Conservation (phyloP, 2,329 filamentous ascomycete genomes). For the Colletotrichum sojae region DNA sequence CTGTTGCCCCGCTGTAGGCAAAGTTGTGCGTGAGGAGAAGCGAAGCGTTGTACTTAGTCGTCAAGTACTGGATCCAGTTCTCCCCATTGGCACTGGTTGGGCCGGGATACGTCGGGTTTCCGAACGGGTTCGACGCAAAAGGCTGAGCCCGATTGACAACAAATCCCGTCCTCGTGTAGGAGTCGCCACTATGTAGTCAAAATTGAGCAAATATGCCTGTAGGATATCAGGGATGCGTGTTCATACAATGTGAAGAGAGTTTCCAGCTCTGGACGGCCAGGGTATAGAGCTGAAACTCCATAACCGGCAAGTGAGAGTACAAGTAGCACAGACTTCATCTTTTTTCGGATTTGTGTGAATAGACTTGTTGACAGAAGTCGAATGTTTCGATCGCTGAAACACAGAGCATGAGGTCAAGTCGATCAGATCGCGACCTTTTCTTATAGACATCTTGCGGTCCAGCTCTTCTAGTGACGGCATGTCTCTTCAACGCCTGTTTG, state of each 20-base stretch:
- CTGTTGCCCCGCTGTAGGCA: constrained; percentile 1
- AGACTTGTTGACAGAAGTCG: background rate
- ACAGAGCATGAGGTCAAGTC: too few relatives aligned
- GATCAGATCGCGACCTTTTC: too few relatives aligned
- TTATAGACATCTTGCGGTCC: too few relatives aligned
- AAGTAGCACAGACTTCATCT: background rate
- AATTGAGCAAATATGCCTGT: background rate
- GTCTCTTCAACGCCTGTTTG: too few relatives aligned
- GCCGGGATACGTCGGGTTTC: constrained; percentile 62
- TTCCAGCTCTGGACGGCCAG: background rate
- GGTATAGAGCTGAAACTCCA: background rate
- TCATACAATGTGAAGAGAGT: constrained; percentile 17
- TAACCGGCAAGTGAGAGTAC: background rate
- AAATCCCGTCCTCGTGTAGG: constrained; percentile 52
- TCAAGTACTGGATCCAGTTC: constrained; percentile 69
- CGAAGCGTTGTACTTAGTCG: constrained; percentile 42
- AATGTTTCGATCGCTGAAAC: too few relatives aligned
- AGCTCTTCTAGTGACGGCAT: too few relatives aligned
- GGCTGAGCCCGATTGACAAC: constrained; percentile 55
- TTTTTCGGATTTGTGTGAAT: background rate
- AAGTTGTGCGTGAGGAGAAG: constrained; percentile 9
- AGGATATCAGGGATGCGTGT: accelerated
- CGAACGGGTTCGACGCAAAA: constrained; percentile 51
- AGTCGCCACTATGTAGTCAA: constrained; percentile 62
- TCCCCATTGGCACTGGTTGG: constrained; percentile 62